phyloP scores from a whole-genome alignment of 768 basidiomycete species.

The Roridomyces roridus region DNA sequence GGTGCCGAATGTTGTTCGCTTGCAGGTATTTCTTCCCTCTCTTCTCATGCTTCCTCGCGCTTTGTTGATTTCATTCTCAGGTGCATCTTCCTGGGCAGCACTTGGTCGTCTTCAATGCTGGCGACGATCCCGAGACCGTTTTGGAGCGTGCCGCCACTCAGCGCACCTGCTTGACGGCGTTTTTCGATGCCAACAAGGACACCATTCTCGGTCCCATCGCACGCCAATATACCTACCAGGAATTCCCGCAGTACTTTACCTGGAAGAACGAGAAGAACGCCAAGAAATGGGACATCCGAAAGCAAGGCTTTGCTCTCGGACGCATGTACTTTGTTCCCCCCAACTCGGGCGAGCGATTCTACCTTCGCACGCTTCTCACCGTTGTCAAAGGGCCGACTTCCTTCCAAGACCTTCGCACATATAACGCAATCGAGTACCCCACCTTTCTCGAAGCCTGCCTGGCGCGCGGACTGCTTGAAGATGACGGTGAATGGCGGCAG shows the following conservation, averaged over 20 bases:
- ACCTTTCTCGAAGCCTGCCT: conserved; percentile 10
- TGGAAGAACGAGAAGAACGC: conserved; percentile 5
- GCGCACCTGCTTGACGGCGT: conserved; percentile 33
- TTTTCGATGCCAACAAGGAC: conserved; percentile 35
- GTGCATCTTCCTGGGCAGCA: conserved; percentile 52
- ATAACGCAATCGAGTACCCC: too few relatives aligned
- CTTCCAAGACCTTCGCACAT: not conserved
- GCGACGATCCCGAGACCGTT: conserved; percentile 26
- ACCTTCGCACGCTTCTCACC: conserved; percentile 8
- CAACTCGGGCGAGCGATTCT: conserved; percentile 5
- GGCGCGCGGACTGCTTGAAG: conserved; percentile 40
- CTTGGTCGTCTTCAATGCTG: conserved; percentile 39
- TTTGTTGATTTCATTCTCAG: too few relatives aligned
- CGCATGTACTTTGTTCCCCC: conserved; percentile 44
- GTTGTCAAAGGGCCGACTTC: conserved; percentile 11
- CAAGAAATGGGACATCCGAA: conserved; percentile 35
- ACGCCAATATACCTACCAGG: conserved; percentile 33
- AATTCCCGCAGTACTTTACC: conserved; percentile 4
- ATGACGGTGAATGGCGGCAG: conserved; percentile 48
- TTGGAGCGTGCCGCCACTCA: conserved; percentile 12
- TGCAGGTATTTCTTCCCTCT: too few relatives aligned
- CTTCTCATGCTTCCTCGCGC: too few relatives aligned
- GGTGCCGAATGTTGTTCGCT: conserved; percentile 43
- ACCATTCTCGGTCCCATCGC: conserved; percentile 13
- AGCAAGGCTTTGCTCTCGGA: conserved; percentile 42